Percentiles rank a stretch among this genome's conserved stretches.
phyloP scores from a whole-genome alignment of 768 basidiomycete genomes.

The Lactarius indigo region DNA sequence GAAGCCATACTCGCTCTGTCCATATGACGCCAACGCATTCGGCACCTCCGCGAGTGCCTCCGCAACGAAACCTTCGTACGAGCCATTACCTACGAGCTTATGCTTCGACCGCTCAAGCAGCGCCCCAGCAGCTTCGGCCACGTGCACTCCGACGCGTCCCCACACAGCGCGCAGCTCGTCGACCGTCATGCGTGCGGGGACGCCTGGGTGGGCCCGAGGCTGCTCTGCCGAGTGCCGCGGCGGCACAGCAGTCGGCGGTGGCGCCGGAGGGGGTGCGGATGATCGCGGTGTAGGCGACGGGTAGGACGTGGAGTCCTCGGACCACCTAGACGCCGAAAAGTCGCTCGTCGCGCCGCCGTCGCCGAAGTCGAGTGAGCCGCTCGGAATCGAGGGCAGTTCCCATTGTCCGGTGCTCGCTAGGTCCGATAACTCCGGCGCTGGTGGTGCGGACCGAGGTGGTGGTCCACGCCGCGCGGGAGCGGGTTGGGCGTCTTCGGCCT shows the following conservation, averaged over 20 bases:
- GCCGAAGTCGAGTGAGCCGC: constrained; percentile 51
- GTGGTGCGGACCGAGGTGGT: constrained; percentile 33
- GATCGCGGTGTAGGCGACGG: constrained; percentile 28
- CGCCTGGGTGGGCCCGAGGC: neutral
- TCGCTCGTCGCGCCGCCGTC: constrained; percentile 37
- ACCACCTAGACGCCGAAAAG: constrained; percentile 56
- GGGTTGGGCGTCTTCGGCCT: constrained; percentile 31
- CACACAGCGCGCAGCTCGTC: constrained; percentile 71
- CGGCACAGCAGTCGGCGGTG: constrained; percentile 18
- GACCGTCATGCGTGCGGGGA: constrained; percentile 41
- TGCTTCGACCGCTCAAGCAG: constrained; percentile 76
- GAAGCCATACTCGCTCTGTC: constrained; percentile 59
- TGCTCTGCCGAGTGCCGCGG: constrained; percentile 5
- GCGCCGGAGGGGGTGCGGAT: constrained; percentile 28
- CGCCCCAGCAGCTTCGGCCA: constrained; percentile 64
- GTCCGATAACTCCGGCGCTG: constrained; percentile 33
- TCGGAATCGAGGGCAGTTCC: constrained; percentile 63
- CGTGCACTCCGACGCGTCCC: constrained; percentile 69
- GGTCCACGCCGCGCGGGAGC: constrained; percentile 43
- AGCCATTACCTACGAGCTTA: constrained; percentile 78
- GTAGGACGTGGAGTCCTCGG: constrained; percentile 49
- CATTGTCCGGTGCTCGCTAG: constrained; percentile 47
- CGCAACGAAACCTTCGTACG: constrained; percentile 72
- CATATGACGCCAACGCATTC: constrained; percentile 44
- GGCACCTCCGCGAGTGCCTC: constrained; percentile 66